A percentile compares a stretch with the other conserved stretches of the same genome.
These are phyloP conservation scores for Leccinum boreale DNA, from an alignment of 768 basidiomycete species.

Conservation along the genomic window DNA sequence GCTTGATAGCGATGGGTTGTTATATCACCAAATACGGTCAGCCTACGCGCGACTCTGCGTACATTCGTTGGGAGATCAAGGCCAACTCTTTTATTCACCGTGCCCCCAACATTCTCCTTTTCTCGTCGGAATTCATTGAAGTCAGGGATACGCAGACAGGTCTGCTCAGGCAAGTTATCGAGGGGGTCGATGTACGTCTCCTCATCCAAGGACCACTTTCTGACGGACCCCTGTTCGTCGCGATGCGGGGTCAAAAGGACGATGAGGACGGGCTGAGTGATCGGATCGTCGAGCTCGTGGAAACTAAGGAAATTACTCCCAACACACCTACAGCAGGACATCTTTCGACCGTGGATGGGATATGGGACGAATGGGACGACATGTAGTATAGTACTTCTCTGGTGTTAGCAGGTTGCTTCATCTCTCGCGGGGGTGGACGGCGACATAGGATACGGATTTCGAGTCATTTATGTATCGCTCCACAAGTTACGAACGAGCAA, in stretches of 20 bases:
- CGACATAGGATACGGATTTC: constrained; percentile 1
- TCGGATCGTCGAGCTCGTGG: constrained; percentile 62
- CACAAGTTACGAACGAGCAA: background rate
- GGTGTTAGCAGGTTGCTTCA: background rate
- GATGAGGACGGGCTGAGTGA: constrained; percentile 58
- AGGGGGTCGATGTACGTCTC: constrained; percentile 66
- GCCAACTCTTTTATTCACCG: constrained; percentile 61
- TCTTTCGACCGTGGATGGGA: constrained; percentile 16
- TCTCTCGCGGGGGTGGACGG: background rate
- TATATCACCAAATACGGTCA: constrained; percentile 70
- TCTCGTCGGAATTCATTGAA: constrained; percentile 75
- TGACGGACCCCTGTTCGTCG: constrained; percentile 53
- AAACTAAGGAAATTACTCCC: constrained; percentile 57
- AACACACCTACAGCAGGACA: constrained; percentile 27
- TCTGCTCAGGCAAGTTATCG: constrained; percentile 78
- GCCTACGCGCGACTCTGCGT: constrained; percentile 58
- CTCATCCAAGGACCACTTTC: constrained; percentile 40
- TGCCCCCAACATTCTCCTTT: constrained; percentile 62
- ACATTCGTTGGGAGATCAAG: constrained; percentile 76
- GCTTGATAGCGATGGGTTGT: constrained; percentile 60
- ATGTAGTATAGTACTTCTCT: constrained; percentile 39
- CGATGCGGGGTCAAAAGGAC: constrained; percentile 58
- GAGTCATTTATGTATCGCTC: constrained; percentile 16
- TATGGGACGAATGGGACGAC: constrained; percentile 74
- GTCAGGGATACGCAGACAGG: constrained; percentile 63